Evolutionary conservation across 345 rosid genomes (phyloP).

Genomic region (Anacardium occidentale): DNA sequence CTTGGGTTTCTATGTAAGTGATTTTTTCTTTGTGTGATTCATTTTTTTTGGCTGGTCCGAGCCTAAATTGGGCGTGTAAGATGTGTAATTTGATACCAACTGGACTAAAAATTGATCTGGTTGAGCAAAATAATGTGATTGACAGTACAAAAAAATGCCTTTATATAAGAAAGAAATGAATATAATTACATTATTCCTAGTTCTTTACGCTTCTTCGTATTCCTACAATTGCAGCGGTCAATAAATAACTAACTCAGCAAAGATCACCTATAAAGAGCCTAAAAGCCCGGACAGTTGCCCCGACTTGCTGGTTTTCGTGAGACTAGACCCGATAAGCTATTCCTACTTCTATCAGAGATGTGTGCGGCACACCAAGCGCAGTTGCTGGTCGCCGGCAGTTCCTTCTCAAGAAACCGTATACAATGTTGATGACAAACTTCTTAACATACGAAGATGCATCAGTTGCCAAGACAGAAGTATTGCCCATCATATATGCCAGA

Average conservation of each 20-base stretch:
- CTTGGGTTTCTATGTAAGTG: too few relatives aligned
- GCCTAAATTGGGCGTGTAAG: too few relatives aligned
- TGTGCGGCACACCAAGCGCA: slow-evolving; percentile 33
- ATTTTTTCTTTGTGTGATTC: too few relatives aligned
- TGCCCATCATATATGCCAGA: slow-evolving; percentile 38
- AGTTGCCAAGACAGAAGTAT: slow-evolving; percentile 27
- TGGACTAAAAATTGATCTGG: too few relatives aligned
- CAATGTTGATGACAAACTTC: slow-evolving; percentile 32
- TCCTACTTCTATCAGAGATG: slow-evolving; percentile 39
- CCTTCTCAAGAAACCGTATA: slow-evolving; percentile 32
- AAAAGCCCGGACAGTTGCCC: too few relatives aligned
- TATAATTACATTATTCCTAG: not conserved
- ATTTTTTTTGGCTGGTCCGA: too few relatives aligned
- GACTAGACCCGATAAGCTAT: slow-evolving; percentile 35
- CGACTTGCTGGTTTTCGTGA: too few relatives aligned
- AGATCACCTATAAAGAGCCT: not conserved
- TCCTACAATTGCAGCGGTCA: not conserved
- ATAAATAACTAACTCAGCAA: not conserved
- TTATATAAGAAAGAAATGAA: not conserved
- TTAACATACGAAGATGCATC: slow-evolving; percentile 29
- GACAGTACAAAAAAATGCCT: not conserved
- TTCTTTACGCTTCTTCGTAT: not conserved
- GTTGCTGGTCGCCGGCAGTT: slow-evolving; percentile 37
- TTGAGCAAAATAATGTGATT: too few relatives aligned
- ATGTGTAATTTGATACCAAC: too few relatives aligned